Conservation (phyloP, 768 basidiomycete species). For the Neoboletus brunneissimus region DNA sequence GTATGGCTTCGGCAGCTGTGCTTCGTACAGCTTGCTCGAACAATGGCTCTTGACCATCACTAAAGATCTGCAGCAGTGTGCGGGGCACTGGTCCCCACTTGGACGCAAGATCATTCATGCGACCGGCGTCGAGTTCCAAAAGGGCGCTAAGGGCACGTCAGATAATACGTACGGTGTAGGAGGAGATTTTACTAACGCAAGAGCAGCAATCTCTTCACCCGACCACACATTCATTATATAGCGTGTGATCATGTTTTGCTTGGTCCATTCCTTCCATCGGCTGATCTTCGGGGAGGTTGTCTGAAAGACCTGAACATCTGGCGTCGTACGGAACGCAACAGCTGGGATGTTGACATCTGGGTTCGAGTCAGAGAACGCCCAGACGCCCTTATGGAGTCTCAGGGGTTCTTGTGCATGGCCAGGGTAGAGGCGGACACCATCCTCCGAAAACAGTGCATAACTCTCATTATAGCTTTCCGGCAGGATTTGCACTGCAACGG, state of each 20-base stretch:
- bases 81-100: not conserved
- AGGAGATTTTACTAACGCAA: not conserved
- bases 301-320: conserved; percentile 1
- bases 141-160: not conserved
- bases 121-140: not conserved
- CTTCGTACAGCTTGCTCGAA: not conserved
- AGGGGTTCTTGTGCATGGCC: not conserved
- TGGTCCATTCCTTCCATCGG: conserved; percentile 8
- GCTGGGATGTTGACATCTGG: not conserved
- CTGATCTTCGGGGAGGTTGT: not conserved
- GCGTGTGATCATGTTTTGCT: not conserved
- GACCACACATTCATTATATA: conserved; percentile 6
- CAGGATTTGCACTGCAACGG: conserved; percentile 1
- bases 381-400: not conserved
- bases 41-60: not conserved
- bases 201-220: not conserved
- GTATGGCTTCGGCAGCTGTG: not conserved
- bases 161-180: not conserved
- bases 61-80: not conserved
- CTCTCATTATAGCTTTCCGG: not conserved
- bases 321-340: not conserved
- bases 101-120: not conserved
- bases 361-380: conserved; percentile 6
- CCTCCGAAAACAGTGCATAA: not conserved
- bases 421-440: not conserved